Evolutionary conservation across 2,329 filamentous ascomycete genomes (phyloP).

Genomic region (Sarocladiaceae sp.): DNA sequence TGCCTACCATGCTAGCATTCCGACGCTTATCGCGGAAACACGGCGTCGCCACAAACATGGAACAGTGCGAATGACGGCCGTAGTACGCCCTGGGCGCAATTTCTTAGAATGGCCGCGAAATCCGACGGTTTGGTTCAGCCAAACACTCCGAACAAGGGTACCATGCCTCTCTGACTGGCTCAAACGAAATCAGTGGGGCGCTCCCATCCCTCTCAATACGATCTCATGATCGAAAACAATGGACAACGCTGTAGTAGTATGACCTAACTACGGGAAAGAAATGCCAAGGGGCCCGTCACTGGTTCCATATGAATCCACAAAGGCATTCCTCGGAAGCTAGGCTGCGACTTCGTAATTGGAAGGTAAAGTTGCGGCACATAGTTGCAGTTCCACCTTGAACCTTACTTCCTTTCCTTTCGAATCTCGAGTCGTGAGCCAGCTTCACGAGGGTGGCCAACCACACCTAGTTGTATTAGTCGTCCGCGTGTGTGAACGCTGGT

Average conservation of each 20-base stretch:
- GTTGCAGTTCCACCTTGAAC: background rate
- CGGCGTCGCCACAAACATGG: too few species aligned
- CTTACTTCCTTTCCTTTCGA: background rate
- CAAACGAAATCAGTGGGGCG: too few species aligned
- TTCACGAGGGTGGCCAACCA: too few species aligned
- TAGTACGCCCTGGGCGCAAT: background rate
- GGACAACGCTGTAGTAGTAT: too few species aligned
- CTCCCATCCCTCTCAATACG: background rate
- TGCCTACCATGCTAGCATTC: too few species aligned
- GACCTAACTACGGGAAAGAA: too few species aligned
- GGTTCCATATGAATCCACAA: background rate
- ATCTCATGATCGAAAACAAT: too few species aligned
- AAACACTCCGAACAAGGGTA: background rate
- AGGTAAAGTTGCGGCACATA: background rate
- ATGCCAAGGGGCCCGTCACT: background rate
- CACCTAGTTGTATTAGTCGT: too few species aligned
- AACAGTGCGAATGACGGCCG: background rate
- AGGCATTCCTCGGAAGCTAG: background rate
- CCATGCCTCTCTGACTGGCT: too few species aligned
- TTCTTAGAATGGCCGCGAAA: background rate
- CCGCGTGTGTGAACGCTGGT: too few species aligned
- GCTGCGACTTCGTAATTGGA: background rate
- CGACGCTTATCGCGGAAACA: too few species aligned
- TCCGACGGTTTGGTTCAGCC: conserved; percentile 9
- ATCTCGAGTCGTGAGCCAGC: too few species aligned